Evolutionary conservation across 345 rosid genomes (phyloP), one percentile per base, ranked within the genome.

Genomic region (Salix arbutifolia): DNA sequence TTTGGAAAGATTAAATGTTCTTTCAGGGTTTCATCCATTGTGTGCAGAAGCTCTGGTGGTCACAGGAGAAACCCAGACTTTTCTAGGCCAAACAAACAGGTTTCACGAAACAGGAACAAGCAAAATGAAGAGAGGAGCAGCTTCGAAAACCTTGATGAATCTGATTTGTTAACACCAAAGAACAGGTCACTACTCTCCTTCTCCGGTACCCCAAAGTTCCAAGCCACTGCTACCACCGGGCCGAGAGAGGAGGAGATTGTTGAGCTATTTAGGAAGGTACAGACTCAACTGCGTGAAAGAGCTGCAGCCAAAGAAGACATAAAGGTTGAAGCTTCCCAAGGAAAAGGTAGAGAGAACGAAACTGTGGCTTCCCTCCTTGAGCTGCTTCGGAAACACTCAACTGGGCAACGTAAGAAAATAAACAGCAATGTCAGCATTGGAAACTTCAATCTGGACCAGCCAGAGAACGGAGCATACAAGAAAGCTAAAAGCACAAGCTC

Each of bases 221-320:
- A 91, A 77, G 91, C 94, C 75, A 91, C 90, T 61, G 89, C 96
- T 25, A 72, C 89, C 77, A 97, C 98, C 7, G 92, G 94, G 52
- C 89, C 85, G 25, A 88, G 83, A 79, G 97, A 96, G 86, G 89
- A 90, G 88, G 98, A 96, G 84, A 91, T 96, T 74, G 94, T 91
- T 53, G 89, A 96, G 77, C 89, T 93, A 73, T 96, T 96, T 84
- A 87, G 87, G 83, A 90, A 96, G 85, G 97, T 93, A 69, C 99
- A 96, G 76, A 83, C 90, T 80, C 93, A 89, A 80, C 97, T 96
- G 76, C 89, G 96, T 69, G 91, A 91, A 80, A 88, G 93, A 89
- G 94, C 97, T 65, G 92, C 85, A 1, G 74, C 80, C 62, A 90
- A 87, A 82, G 91, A 90, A 81, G 92, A 87, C n/a, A 84, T 85